Base-by-base conservation (phyloP, 2,329 filamentous ascomycete genomes). In the Aspergillus alliaceus region DNA sequence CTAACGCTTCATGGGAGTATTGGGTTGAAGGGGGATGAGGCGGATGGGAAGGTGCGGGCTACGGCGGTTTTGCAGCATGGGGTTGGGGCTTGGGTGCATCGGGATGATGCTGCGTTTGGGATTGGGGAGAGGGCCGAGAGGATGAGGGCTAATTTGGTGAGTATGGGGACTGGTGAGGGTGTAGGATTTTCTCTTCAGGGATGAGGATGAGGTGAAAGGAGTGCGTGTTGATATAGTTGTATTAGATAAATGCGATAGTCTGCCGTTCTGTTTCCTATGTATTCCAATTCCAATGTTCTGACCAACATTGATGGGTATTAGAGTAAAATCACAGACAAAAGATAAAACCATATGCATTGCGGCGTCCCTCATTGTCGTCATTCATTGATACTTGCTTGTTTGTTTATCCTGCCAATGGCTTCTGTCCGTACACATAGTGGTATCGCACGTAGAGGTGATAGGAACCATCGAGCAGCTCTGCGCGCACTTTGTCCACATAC, bases 21-120 rank as follows among this genome's bases (percentile, higher is more conserved):
- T 31, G 77, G 77, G 35, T 55, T 77, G 58, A 75, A 73, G 60
- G 69, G 24, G 37, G 56, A 24, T 14, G 63, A 64, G 22, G 64
- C 62, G 46, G 66, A 71, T 53, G 73, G 72, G 50, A 75, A 71
- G 59, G 71, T 76, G n/a, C 62, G 77, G 25, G 74, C 76, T 24
- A 74, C 73, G 51, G 75, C 74, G 29, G 77, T 79, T 6, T 60
- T 79, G 67, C 77, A 80, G 66, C 77, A 80, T 68, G 77, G 74
- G 0, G 75, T 80, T 54, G 77, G 77, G 0, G 66, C 72, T 27
- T 79, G 77, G 77, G 74, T 79, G 49, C 67, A 72, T 46, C 64
- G 72, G 15, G 74, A 76, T 4, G 75, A 77, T 67, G 75, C 77
- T 15, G 68, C 66, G 34, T 77, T 78, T 64, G 67, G 67, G 4